A percentile compares a stretch with the other conserved stretches of the same genome.
phyloP scores from a whole-genome alignment of 768 basidiomycete species.

The Lactarius sp. region DNA sequence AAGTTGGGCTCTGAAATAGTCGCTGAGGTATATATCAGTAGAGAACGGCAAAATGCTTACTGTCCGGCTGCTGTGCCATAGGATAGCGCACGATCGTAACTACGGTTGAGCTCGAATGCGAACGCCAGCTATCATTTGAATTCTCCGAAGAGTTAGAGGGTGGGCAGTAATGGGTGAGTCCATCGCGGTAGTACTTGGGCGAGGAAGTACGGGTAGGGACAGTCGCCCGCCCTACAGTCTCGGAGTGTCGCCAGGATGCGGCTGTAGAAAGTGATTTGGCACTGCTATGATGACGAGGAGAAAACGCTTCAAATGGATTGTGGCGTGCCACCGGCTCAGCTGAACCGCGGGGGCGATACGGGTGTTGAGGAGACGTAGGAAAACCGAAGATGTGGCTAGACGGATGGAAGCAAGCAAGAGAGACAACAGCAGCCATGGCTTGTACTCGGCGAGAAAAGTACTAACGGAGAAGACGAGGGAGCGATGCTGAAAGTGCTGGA shows the following conservation, averaged over 20 bases:
- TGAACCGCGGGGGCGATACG: neutral
- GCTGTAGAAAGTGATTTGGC: neutral
- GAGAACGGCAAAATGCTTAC: neutral
- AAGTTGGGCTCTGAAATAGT: neutral
- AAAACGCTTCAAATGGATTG: conserved; percentile 19
- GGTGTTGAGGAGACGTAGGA: neutral
- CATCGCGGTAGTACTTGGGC: neutral
- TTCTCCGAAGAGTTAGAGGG: conserved; percentile 9
- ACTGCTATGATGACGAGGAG: conserved; percentile 5
- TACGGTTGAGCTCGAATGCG: neutral
- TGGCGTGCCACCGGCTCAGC: neutral
- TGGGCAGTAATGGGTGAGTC: conserved; percentile 1
- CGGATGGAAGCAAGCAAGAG: neutral
- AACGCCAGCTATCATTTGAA: conserved; percentile 6
- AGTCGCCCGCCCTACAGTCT: neutral
- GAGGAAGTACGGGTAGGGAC: neutral
- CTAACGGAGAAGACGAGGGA: neutral
- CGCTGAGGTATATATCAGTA: neutral
- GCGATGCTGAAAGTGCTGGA: neutral
- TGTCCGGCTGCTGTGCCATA: neutral
- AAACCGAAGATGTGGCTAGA: conserved; percentile 2
- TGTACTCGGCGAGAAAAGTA: neutral
- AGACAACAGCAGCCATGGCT: conserved; percentile 18
- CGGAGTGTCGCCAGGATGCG: conserved; percentile 20
- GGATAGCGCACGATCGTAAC: neutral